A percentile compares a stretch with the other conserved stretches of the same genome.
These are phyloP conservation scores for Coffea humblotiana DNA, from an alignment of 305 asterid species.

Conservation along the genomic window DNA sequence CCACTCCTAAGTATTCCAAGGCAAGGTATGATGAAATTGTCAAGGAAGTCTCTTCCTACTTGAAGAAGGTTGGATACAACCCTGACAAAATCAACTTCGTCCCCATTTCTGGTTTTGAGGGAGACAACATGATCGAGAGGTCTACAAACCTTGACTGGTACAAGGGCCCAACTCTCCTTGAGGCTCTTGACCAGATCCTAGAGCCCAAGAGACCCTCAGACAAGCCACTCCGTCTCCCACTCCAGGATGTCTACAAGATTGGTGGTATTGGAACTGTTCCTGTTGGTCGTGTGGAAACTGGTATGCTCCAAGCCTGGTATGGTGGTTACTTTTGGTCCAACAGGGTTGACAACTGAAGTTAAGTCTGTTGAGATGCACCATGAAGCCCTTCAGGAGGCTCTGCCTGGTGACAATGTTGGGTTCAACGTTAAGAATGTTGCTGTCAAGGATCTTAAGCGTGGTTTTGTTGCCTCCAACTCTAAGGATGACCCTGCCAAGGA, in stretches of 20 bases:
- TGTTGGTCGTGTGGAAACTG: slow-evolving; percentile 46
- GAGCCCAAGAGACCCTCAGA: slow-evolving; percentile 40
- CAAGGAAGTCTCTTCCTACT: slow-evolving; percentile 40
- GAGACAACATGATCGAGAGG: slow-evolving; percentile 46
- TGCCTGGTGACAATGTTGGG: slow-evolving; percentile 42
- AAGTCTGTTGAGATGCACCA: slow-evolving; percentile 51
- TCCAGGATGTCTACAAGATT: slow-evolving; percentile 48
- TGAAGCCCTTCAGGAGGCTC: slow-evolving; percentile 39
- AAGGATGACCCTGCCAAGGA: slow-evolving; percentile 45
- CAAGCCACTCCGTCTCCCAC: slow-evolving; percentile 45
- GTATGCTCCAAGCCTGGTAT: slow-evolving; percentile 39
- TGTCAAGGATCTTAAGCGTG: slow-evolving; percentile 46
- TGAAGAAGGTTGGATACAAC: slow-evolving; percentile 46
- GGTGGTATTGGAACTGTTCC: slow-evolving; percentile 51
- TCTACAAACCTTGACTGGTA: slow-evolving; percentile 43
- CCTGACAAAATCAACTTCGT: slow-evolving; percentile 43
- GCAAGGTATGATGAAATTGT: slow-evolving; percentile 37
- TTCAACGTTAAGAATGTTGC: slow-evolving; percentile 44
- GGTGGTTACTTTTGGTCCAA: slow-evolving; percentile 42
- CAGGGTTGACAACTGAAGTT: slow-evolving; percentile 45
- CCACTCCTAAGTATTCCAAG: slow-evolving; percentile 43
- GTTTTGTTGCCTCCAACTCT: slow-evolving; percentile 43
- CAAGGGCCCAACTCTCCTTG: slow-evolving; percentile 44
- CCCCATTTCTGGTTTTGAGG: slow-evolving; percentile 46
- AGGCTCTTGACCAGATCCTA: slow-evolving; percentile 28